Conservation (phyloP, 345 rosid species). For the Arabis hirsuta region DNA sequence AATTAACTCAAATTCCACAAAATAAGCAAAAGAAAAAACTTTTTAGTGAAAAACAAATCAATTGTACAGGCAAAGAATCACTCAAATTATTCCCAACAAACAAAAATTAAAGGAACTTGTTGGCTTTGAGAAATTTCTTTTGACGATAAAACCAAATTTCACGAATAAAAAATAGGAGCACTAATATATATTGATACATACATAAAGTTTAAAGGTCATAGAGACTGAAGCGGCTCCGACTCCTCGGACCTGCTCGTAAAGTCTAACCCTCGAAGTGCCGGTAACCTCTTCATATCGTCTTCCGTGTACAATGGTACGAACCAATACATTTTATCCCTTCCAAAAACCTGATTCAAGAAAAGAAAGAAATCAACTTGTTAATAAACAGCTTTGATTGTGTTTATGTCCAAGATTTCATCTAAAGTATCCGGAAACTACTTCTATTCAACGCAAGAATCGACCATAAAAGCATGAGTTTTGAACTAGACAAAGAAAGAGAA, state of each 20-base stretch:
- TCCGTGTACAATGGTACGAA: conserved; percentile 67
- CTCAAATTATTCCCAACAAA: neutral
- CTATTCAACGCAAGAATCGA: neutral
- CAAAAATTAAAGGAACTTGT: neutral
- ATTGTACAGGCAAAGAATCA: neutral
- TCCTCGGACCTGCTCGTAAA: conserved; percentile 60
- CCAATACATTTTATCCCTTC: conserved; percentile 68
- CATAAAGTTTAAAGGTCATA: conserved; percentile 36
- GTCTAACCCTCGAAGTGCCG: conserved; percentile 59
- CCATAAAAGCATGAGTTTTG: conserved; percentile 14
- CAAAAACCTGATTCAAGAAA: conserved; percentile 59
- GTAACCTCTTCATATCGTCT: conserved; percentile 58
- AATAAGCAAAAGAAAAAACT: no score
- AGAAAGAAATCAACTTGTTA: neutral
- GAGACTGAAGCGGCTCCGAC: conserved; percentile 47
- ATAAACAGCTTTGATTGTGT: neutral
- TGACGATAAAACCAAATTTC: neutral
- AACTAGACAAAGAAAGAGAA: conserved; percentile 24
- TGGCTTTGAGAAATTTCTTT: neutral
- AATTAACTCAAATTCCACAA: no score
- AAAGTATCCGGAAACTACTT: conserved; percentile 4
- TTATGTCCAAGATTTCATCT: neutral
- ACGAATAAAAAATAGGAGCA: neutral
- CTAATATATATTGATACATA: conserved; percentile 31
- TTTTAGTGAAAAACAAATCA: no score